Evolutionary conservation across 2,329 filamentous ascomycete species (phyloP).

Genomic region (Fusarium sp.): DNA sequence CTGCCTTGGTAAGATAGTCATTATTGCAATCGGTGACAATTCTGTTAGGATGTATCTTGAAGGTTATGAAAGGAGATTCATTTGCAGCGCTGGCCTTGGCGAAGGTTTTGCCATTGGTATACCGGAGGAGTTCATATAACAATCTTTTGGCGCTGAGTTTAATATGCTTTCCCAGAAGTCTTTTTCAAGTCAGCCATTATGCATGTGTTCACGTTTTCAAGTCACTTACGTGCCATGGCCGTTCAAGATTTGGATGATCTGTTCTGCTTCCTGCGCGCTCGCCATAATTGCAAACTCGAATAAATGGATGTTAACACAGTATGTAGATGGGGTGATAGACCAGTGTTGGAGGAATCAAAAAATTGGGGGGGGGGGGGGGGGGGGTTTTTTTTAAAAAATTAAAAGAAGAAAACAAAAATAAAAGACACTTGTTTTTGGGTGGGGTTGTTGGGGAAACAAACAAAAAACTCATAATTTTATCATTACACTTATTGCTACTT

Average conservation of each 20-base stretch:
- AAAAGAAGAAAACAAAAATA: no score
- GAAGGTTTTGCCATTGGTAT: constrained; percentile 24
- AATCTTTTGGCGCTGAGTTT: constrained; percentile 18
- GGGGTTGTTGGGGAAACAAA: no score
- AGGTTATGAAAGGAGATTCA: constrained; percentile 7
- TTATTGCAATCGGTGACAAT: constrained; percentile 33
- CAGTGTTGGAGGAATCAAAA: not conserved
- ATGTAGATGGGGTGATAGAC: not conserved
- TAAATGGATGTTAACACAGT: not conserved
- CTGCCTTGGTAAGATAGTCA: constrained; percentile 16
- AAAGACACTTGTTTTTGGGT: no score
- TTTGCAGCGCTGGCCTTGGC: not conserved
- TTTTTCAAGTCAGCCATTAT: not conserved
- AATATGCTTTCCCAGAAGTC: constrained; percentile 15
- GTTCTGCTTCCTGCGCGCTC: not conserved
- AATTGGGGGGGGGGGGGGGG: accelerated
- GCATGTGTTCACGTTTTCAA: not conserved
- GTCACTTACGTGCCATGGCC: not conserved
- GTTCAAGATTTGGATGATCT: not conserved
- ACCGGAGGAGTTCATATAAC: constrained; percentile 32
- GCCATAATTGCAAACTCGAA: not conserved
- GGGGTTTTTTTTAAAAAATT: no score
- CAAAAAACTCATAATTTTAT: no score
- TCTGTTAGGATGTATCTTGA: constrained; percentile 15
- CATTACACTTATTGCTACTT: no score